phyloP scores from a whole-genome alignment of 2,329 filamentous ascomycete genomes.

The Aureobasidium uvarum region DNA sequence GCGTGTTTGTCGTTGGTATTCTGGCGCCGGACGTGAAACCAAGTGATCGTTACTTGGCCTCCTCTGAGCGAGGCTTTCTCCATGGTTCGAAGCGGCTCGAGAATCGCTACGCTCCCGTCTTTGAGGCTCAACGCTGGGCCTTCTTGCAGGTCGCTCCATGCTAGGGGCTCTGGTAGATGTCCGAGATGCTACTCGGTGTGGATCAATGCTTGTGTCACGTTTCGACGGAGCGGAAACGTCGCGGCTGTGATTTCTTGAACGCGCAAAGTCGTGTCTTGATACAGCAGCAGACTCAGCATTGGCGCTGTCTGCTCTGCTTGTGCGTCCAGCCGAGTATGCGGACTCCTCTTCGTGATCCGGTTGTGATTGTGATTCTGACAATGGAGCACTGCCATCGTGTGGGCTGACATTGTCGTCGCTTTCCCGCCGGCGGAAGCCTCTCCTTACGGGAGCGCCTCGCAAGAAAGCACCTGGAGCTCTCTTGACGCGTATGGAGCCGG shows the following conservation, averaged over 20 bases:
- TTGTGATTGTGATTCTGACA: constrained; percentile 9
- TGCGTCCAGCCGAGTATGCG: constrained; percentile 26
- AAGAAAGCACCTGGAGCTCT: constrained; percentile 74
- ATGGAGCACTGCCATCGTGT: constrained; percentile 34
- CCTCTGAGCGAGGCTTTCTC: neutral
- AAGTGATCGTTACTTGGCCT: constrained; percentile 33
- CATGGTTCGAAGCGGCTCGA: neutral
- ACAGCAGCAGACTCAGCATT: constrained; percentile 35
- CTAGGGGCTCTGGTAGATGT: constrained; percentile 37
- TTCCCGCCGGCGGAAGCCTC: constrained; percentile 63
- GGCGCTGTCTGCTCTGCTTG: constrained; percentile 37
- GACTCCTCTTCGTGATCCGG: constrained; percentile 1
- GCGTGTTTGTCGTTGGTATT: constrained; percentile 49
- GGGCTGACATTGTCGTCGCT: constrained; percentile 48
- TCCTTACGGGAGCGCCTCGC: constrained; percentile 69
- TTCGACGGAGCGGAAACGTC: constrained; percentile 33
- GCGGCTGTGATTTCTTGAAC: constrained; percentile 31
- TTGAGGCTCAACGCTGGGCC: constrained; percentile 32
- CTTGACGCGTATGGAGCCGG: constrained; percentile 75
- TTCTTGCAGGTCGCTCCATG: constrained; percentile 33
- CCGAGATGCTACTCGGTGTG: constrained; percentile 35
- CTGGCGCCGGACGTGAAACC: constrained; percentile 30
- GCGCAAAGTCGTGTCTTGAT: constrained; percentile 40
- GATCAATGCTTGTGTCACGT: constrained; percentile 32
- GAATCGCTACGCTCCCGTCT: constrained; percentile 22